phyloP scores from a whole-genome alignment of 148 eudicot species.

The Salicornia ramosissima region DNA sequence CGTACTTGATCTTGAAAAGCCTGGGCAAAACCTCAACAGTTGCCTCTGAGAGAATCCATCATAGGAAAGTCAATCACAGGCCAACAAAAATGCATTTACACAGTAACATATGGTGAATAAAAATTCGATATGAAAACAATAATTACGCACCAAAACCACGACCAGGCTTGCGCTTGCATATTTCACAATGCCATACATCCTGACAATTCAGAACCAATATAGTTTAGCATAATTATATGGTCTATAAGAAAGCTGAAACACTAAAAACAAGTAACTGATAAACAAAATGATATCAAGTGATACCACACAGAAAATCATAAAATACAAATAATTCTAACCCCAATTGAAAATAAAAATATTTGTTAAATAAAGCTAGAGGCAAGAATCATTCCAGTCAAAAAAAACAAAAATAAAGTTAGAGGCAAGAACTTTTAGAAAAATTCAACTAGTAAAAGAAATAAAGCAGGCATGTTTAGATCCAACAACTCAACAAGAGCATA shows the following conservation, averaged over 20 bases:
- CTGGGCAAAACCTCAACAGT: slow-evolving; percentile 93
- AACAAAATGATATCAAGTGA: neutral
- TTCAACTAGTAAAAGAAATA: neutral
- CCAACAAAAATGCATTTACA: neutral
- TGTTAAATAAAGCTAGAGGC: no score
- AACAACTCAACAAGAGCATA: neutral
- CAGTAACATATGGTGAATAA: neutral
- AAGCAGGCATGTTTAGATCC: neutral
- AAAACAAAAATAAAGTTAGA: neutral
- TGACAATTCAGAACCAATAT: slow-evolving; percentile 25
- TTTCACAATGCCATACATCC: slow-evolving; percentile 99
- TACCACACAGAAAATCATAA: no score
- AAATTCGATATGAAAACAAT: slow-evolving; percentile 6
- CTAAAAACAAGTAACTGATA: neutral
- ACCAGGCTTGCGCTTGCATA: slow-evolving; percentile 95
- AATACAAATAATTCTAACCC: neutral
- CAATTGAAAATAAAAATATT: no score
- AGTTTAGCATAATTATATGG: slow-evolving; percentile 4
- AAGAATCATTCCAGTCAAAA: no score
- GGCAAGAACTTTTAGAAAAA: neutral
- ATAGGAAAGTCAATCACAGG: slow-evolving; percentile 14
- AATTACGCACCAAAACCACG: slow-evolving; percentile 86
- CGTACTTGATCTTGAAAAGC: slow-evolving; percentile 87
- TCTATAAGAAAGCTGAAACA: slow-evolving; percentile 4
- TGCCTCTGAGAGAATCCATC: slow-evolving; percentile 58